Evolutionary conservation across 192 early-diverging fungal genomes (phyloP), one percentile per base, ranked within the genome.

Genomic region (Entomortierella lignicola): DNA sequence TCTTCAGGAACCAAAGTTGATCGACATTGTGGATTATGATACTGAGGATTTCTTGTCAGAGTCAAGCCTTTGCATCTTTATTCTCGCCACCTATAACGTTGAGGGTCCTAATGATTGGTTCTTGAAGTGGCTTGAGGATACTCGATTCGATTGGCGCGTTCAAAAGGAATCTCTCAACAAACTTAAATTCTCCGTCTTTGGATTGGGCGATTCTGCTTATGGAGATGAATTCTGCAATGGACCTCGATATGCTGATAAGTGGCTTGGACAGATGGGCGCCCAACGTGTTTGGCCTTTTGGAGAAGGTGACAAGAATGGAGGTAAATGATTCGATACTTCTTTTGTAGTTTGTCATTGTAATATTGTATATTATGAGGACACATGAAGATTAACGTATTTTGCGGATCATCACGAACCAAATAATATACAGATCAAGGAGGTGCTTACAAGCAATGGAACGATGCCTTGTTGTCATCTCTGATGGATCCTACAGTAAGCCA

Each of bases 41-140:
- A 89, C 83, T 31, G 90, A 91, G 53, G 84, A 87, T 60, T 82
- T 92, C 47, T 67, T 89, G 54, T 66, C 83, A 21, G 84, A 89
- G 52, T 85, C 83, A 4, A 60, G 79, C 17, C 80, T 88, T 5
- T 88, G 86, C 52, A 62, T 92, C 26, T 93, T 93, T 67, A 71
- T 92, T 44, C 65, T 93, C 1, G 86, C 89, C 18, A 90, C 88
- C 8, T 92, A 92, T 64, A 86, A 88, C 34, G 89, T 91, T 20
- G 92, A 91, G 54, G 85, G 88, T 8, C 90, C 91, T 29, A 83
- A 89, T 8, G 89, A 91, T 41, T 92, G 90, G 91, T 92, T 92
- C 62, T 81, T 84, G 43, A 85, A 84, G 44, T 90, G 88, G 91
- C 80, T 90, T 32, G 82, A 85, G 37, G 91, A 92, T 54, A 66